phyloP scores from a whole-genome alignment of 1,284 basidiomycete species.

The Clitocybe nebularis region DNA sequence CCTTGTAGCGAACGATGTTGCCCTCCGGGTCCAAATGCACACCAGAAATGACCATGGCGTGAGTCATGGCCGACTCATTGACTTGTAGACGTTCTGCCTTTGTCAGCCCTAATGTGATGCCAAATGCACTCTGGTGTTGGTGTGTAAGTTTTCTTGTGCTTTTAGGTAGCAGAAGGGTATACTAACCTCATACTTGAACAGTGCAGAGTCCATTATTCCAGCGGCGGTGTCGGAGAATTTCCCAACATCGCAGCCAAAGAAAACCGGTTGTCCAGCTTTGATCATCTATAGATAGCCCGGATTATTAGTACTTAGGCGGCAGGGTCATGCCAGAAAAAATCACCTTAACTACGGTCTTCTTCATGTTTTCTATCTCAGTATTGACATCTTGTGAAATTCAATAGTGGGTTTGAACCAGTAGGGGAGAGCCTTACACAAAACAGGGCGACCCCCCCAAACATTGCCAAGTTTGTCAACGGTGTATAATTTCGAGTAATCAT shows the following conservation, averaged over 20 bases:
- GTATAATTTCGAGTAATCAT: constrained; percentile 81
- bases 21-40: constrained; percentile 83
- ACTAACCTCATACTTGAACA: constrained; percentile 78
- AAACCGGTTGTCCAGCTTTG: constrained; percentile 88
- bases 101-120: constrained; percentile 56
- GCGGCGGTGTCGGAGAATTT: constrained; percentile 66
- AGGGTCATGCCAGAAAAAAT: constrained; percentile 7
- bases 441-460: constrained; percentile 80
- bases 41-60: constrained; percentile 91
- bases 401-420: constrained; percentile 4
- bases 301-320: background rate
- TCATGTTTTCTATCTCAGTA: constrained; percentile 78
- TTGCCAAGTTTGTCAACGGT: constrained; percentile 93
- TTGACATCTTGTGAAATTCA: constrained; percentile 76
- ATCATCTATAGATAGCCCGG: constrained; percentile 45
- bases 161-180: background rate
- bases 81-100: constrained; percentile 85
- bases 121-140: constrained; percentile 45
- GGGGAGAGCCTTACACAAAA: constrained; percentile 60
- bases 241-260: constrained; percentile 92
- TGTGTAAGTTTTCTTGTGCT: background rate
- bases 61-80: constrained; percentile 86
- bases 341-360: constrained; percentile 74
- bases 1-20: constrained; percentile 82
- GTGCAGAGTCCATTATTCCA: constrained; percentile 84